A percentile compares a stretch with the other conserved stretches of the same genome.
These are phyloP conservation scores for Talaromyces sp. DNA, from an alignment of 2,329 filamentous ascomycete genomes.

Conservation along the genomic window DNA sequence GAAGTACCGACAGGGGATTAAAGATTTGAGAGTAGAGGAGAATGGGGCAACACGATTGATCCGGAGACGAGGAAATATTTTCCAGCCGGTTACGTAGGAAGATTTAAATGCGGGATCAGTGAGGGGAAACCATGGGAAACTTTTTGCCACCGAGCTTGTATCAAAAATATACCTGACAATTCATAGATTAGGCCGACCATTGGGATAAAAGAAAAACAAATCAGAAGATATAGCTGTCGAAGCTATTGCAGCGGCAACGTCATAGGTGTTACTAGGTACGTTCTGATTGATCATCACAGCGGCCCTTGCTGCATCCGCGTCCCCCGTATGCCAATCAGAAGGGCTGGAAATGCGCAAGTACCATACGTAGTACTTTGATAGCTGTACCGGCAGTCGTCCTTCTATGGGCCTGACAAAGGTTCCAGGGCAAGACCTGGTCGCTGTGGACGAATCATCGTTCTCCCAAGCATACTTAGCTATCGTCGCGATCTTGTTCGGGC, in stretches of 20 bases:
- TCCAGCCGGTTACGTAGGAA: background rate
- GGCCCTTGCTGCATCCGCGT: background rate
- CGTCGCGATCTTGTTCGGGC: background rate
- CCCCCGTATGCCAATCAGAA: background rate
- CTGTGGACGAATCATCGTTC: background rate
- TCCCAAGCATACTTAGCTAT: background rate
- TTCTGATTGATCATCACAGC: background rate
- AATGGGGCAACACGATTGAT: background rate
- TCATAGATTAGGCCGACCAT: background rate
- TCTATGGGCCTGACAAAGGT: background rate
- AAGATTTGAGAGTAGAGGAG: background rate
- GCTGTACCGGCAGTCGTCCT: background rate
- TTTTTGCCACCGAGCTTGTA: background rate
- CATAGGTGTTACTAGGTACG: background rate
- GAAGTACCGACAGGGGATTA: background rate
- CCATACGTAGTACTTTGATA: background rate
- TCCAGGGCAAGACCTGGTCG: background rate
- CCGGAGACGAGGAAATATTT: background rate
- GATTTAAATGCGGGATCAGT: background rate
- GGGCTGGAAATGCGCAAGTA: background rate
- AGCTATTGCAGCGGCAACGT: background rate
- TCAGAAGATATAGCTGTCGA: background rate
- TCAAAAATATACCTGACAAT: background rate
- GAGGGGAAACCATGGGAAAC: background rate
- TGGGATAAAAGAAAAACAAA: background rate